Percentiles rank a stretch among this genome's conserved stretches.
These are phyloP conservation scores for Xylogone sp. DNA, from an alignment of 2,329 filamentous ascomycete species.

Conservation along the genomic window DNA sequence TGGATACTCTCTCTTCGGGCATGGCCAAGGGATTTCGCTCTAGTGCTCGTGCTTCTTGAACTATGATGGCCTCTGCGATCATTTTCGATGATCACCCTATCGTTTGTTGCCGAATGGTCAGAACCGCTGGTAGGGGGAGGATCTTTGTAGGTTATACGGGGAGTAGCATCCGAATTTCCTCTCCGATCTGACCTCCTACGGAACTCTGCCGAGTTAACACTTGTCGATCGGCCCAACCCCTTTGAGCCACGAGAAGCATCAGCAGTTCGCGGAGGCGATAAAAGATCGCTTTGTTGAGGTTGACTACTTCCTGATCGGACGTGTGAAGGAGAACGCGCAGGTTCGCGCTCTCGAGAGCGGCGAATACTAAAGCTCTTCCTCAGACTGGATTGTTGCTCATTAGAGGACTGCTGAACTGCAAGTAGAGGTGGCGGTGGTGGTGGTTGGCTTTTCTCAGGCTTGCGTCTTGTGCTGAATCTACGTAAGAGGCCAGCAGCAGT, in stretches of 20 bases:
- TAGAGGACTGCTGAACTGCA: slow-evolving; percentile 75
- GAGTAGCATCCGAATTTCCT: slow-evolving; percentile 49
- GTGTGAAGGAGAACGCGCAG: slow-evolving; percentile 43
- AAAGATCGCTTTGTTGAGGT: slow-evolving; percentile 72
- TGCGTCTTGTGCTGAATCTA: slow-evolving; percentile 82
- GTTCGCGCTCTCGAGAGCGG: slow-evolving; percentile 47
- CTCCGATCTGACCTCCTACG: slow-evolving; percentile 59
- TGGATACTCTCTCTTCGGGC: slow-evolving; percentile 90
- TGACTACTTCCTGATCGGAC: slow-evolving; percentile 58
- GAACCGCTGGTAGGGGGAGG: slow-evolving; percentile 75
- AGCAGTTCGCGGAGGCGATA: slow-evolving; percentile 67
- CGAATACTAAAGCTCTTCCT: slow-evolving; percentile 89
- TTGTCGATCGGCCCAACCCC: slow-evolving; percentile 79
- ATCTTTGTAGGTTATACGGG: slow-evolving; percentile 51
- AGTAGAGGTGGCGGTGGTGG: slow-evolving; percentile 63
- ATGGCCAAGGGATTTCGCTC: slow-evolving; percentile 86
- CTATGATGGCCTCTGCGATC: slow-evolving; percentile 45
- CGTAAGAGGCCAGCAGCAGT: slow-evolving; percentile 79
- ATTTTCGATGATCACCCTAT: slow-evolving; percentile 40
- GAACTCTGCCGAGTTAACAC: slow-evolving; percentile 84
- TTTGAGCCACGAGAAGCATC: slow-evolving; percentile 61
- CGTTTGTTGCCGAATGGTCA: slow-evolving; percentile 61
- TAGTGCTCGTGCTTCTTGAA: slow-evolving; percentile 59
- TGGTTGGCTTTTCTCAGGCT: slow-evolving; percentile 60
- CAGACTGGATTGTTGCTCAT: slow-evolving; percentile 62